A percentile compares a stretch with the other conserved stretches of the same genome.
Evolutionary conservation across 768 basidiomycete genomes (phyloP).

Genomic region (Russula lepida): DNA sequence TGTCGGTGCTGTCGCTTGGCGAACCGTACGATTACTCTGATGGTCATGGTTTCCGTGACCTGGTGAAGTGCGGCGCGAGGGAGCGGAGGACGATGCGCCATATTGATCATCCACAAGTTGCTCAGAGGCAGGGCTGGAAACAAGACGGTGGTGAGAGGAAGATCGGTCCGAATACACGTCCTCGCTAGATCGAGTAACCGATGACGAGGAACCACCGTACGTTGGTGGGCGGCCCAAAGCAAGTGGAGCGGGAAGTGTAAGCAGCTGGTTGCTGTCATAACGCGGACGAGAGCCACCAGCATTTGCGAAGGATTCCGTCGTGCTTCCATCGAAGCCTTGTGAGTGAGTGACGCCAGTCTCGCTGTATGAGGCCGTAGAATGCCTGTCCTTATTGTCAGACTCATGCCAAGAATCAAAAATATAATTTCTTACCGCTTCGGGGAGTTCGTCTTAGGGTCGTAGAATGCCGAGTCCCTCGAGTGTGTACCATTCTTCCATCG

Average conservation of each 20-base stretch:
- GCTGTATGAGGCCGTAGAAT: conserved; percentile 71
- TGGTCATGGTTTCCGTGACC: conserved; percentile 17
- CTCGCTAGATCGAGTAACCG: conserved; percentile 30
- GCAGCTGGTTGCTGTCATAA: conserved; percentile 59
- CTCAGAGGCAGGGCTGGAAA: conserved; percentile 30
- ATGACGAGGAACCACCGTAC: conserved; percentile 28
- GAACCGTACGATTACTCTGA: background rate
- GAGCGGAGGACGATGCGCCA: background rate
- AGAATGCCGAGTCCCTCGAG: conserved; percentile 69
- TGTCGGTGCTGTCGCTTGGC: background rate
- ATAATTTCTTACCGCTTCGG: conserved; percentile 49
- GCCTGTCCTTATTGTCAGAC: conserved; percentile 40
- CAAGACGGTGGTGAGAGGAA: conserved; percentile 37
- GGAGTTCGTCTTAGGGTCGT: conserved; percentile 40
- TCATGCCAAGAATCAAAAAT: conserved; percentile 12
- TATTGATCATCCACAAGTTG: conserved; percentile 23
- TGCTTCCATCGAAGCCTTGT: conserved; percentile 49
- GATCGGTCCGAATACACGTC: conserved; percentile 33
- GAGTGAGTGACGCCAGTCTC: conserved; percentile 56
- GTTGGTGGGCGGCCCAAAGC: conserved; percentile 42
- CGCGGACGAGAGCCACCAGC: conserved; percentile 40
- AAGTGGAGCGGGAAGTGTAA: conserved; percentile 71
- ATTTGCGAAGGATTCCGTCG: conserved; percentile 48
- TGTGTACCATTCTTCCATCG: conserved; percentile 85
- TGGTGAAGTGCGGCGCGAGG: conserved; percentile 11